Base-by-base conservation (phyloP, 2,329 filamentous ascomycete species). In the Colletotrichum shisoi region DNA sequence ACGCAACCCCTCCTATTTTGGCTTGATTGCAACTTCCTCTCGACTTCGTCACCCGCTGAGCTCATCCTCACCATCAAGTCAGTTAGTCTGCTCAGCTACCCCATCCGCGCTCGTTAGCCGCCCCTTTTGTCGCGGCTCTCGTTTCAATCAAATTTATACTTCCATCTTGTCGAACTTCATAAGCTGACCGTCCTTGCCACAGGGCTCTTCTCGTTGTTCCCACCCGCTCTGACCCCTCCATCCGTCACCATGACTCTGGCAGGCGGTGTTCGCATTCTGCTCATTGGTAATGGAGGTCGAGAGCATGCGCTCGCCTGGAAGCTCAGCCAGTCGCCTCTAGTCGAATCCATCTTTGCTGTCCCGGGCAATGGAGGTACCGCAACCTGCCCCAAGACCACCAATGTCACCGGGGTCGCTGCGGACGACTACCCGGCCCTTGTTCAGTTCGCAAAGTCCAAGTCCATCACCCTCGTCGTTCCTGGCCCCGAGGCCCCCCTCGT, bases 261-360 rank as follows among this genome's bases (percentile, higher is more conserved):
- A 17, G 34, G 52, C 53, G 57, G 52, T 19, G 57, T 69, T 54
- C 67, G 69, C 37, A 67, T 93, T 59, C 85, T 93, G 63, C 82
- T 93, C 58, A 83, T 93, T 61, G 91, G 91, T 71, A 91, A 89
- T 71, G 91, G 91, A 68, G 91, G 89, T 60, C 85, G 91, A 70
- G 91, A 93, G 77, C 90, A 93, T 80, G 89, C 89, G 31, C 80
- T 93, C 59, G 89, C 90, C 40, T 93, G 90, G 90, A 92, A 91
- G 77, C 78, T 93, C 67, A 81, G 85, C 64, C 85, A 91, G 75
- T 91, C 88, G 2, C 79, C 84, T 8, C 81, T 79, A 7, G 88
- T 92, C 57, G 83, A 87, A 63, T 82, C 84, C 70, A 89, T 93
- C 69, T 76, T 77, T 54, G 79, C 77, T 17, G 76, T 77, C 21